Evolutionary conservation across 768 basidiomycete species (phyloP).

Genomic region (Coprinellus aureogranulatus): DNA sequence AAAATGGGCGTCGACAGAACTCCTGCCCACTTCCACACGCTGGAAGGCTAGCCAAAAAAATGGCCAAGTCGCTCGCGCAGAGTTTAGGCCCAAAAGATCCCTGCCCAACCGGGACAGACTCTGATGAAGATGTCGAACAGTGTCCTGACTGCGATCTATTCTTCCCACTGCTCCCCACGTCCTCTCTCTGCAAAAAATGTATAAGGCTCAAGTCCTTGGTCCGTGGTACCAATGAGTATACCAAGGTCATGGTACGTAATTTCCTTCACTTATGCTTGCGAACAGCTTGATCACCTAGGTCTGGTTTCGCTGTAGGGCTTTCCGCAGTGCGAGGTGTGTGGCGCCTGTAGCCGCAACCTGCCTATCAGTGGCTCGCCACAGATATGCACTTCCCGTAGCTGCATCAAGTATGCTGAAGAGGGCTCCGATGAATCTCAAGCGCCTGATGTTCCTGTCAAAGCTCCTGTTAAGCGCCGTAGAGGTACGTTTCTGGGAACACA

Average conservation of each 20-base stretch:
- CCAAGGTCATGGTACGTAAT: neutral
- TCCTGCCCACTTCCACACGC: no score
- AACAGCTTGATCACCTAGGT: neutral
- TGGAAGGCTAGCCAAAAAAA: no score
- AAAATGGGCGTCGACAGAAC: no score
- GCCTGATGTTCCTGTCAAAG: no score
- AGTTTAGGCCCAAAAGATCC: neutral
- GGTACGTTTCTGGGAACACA: no score
- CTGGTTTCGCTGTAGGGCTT: neutral
- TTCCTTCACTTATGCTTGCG: neutral
- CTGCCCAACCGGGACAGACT: neutral
- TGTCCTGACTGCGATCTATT: neutral
- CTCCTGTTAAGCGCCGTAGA: no score
- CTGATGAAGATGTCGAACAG: no score
- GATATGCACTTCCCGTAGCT: neutral
- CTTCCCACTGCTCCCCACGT: neutral
- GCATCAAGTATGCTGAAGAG: neutral
- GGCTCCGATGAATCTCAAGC: neutral
- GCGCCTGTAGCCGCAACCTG: neutral
- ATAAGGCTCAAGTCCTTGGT: neutral
- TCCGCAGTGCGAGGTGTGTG: neutral
- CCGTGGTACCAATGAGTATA: neutral
- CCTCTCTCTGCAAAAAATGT: neutral
- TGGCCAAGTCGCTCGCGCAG: neutral
- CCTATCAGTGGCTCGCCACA: neutral